A percentile compares a stretch with the other conserved stretches of the same genome.
Conservation (phyloP, 192 early-diverging fungal species). For the Entomortierella parvispora region DNA sequence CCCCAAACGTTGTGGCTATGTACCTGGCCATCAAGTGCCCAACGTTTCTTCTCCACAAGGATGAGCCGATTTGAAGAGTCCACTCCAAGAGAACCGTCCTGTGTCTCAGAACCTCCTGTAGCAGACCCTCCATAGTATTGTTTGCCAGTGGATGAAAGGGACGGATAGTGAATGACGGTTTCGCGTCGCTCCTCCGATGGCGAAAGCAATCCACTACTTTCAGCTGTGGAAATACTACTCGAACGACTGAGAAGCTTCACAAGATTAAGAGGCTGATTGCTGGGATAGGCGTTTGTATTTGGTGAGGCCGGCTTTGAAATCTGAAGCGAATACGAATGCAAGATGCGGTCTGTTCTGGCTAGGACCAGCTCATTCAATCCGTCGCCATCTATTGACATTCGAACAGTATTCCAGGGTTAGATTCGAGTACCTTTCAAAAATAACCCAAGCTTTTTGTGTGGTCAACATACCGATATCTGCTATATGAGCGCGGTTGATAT, state of each 20-base stretch:
- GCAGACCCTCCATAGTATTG: constrained; percentile 9
- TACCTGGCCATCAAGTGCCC: constrained; percentile 67
- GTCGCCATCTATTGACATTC: constrained; percentile 59
- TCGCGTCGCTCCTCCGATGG: constrained; percentile 37
- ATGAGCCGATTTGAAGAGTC: constrained; percentile 7
- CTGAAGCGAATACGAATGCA: constrained; percentile 61
- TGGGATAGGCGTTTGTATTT: constrained; percentile 9
- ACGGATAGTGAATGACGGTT: constrained; percentile 33
- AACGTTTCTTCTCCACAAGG: constrained; percentile 59
- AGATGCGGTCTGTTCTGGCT: constrained; percentile 65
- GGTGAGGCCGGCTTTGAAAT: constrained; percentile 6
- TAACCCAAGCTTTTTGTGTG: background rate
- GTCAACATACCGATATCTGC: constrained; percentile 61
- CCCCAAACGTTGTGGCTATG: too few species aligned
- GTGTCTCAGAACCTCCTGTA: background rate
- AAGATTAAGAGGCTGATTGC: constrained; percentile 23
- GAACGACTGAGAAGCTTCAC: constrained; percentile 34
- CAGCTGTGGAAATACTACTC: constrained; percentile 39
- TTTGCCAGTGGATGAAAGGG: constrained; percentile 15
- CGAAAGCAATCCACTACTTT: constrained; percentile 43
- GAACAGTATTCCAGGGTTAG: background rate
- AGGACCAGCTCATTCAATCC: constrained; percentile 63
- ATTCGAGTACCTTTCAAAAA: background rate
- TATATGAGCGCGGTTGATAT: constrained; percentile 65
- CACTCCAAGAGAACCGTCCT: background rate